Conservation (phyloP, 129 eudicot species). For the Centella asiatica region DNA sequence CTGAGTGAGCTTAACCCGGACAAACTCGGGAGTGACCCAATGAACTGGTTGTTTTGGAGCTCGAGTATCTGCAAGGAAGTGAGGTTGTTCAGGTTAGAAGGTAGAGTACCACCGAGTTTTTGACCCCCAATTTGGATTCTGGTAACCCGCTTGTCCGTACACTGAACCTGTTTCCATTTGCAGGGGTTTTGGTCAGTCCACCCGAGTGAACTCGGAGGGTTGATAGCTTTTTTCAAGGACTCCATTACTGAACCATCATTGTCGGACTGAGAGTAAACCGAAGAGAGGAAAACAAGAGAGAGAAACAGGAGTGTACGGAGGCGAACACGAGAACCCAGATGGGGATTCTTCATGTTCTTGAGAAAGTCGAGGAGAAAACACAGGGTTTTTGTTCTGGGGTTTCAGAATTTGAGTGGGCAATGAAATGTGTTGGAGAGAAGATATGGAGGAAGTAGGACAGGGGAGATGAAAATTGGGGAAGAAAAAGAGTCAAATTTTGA, state of each 20-base stretch:
- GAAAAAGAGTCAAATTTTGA: conserved; percentile 7
- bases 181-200: conserved; percentile 68
- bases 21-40: conserved; percentile 63
- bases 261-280: conserved; percentile 27
- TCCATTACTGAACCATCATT: conserved; percentile 52
- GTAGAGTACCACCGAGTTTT: conserved; percentile 47
- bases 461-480: conserved; percentile 18
- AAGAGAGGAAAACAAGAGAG: background rate
- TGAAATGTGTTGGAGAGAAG: conserved; percentile 12
- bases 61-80: conserved; percentile 48
- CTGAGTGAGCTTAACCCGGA: conserved; percentile 59
- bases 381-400: background rate
- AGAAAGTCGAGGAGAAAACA: background rate
- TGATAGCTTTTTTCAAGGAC: conserved; percentile 26
- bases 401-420: background rate
- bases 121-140: conserved; percentile 63
- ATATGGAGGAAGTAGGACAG: background rate
- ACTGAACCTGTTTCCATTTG: conserved; percentile 46
- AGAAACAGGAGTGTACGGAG: conserved; percentile 1
- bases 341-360: conserved; percentile 28
- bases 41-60: conserved; percentile 37
- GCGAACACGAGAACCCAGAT: conserved; percentile 22
- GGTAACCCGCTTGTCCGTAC: conserved; percentile 57
- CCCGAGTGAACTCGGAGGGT: conserved; percentile 36
- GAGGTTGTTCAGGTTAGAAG: conserved; percentile 37